These are phyloP conservation scores for Aspergillus aculeatus DNA, from an alignment of 2,329 filamentous ascomycete species.

Conservation along the genomic window DNA sequence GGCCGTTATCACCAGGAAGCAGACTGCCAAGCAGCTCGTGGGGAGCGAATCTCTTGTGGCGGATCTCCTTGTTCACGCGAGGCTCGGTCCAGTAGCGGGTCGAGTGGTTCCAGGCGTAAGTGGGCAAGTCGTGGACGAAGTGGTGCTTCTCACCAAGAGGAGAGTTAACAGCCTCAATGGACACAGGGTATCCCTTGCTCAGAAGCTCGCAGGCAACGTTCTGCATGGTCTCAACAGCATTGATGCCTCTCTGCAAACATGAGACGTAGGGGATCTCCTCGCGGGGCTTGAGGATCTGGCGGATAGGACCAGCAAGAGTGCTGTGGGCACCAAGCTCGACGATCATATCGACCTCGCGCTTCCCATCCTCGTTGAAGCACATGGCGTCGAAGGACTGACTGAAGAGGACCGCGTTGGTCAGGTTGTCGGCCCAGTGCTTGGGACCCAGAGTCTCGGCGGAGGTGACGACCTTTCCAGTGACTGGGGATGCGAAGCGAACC, in stretches of 20 bases:
- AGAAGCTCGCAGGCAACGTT: background rate
- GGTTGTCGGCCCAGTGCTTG: too few species aligned
- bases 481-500: background rate
- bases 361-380: background rate
- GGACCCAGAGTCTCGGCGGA: too few species aligned
- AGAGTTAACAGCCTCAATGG: too few species aligned
- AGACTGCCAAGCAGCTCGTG: slow-evolving; percentile 28
- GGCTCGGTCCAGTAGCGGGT: slow-evolving; percentile 28
- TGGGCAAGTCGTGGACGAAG: slow-evolving; percentile 21
- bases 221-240: background rate
- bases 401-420: too few species aligned
- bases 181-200: too few species aligned
- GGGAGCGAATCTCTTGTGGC: slow-evolving; percentile 17
- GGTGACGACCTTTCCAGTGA: too few species aligned
- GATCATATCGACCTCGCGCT: slow-evolving; percentile 13
- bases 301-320: slow-evolving; percentile 30
- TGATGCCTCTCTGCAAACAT: background rate
- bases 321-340: slow-evolving; percentile 35
- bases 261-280: slow-evolving; percentile 7
- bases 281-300: slow-evolving; percentile 22
- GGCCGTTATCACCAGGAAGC: background rate
- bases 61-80: slow-evolving; percentile 22
- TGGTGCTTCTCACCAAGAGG: too few species aligned
- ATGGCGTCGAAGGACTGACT: background rate
- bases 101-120: slow-evolving; percentile 28